Conservation (phyloP, 495 filamentous ascomycete species). For the Penicillium soppii region DNA sequence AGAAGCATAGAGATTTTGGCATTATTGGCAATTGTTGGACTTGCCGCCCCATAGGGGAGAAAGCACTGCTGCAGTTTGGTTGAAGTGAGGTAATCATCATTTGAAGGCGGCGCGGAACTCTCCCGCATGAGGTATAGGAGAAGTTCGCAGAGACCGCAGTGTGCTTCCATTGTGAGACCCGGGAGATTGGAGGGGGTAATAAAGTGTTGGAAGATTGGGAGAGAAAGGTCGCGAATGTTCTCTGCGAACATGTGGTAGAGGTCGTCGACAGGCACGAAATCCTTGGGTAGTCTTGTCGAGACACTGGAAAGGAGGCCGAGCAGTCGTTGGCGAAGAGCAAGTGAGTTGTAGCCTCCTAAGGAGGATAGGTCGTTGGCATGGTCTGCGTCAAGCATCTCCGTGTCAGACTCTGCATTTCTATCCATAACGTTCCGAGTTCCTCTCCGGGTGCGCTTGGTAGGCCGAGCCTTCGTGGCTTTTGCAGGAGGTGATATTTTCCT, state of each 20-base stretch:
- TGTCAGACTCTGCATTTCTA: constrained; percentile 1
- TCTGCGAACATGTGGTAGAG: constrained; percentile 70
- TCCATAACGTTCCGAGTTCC: constrained; percentile 29
- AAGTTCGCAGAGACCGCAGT: constrained; percentile 62
- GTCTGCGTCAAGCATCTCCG: neutral
- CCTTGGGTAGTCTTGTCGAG: constrained; percentile 33
- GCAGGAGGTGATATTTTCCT: constrained; percentile 13
- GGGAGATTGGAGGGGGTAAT: constrained; percentile 56
- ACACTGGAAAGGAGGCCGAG: constrained; percentile 56
- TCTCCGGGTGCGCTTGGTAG: constrained; percentile 36
- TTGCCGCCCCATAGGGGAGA: constrained; percentile 70
- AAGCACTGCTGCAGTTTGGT: constrained; percentile 64
- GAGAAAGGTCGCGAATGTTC: constrained; percentile 62
- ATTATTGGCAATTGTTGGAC: constrained; percentile 64
- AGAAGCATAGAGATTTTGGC: constrained; percentile 75
- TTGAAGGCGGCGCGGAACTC: constrained; percentile 50
- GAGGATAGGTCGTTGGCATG: constrained; percentile 25
- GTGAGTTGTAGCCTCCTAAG: constrained; percentile 55
- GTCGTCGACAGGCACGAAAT: constrained; percentile 51
- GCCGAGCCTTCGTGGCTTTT: constrained; percentile 2
- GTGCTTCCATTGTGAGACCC: constrained; percentile 42
- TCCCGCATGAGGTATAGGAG: constrained; percentile 65
- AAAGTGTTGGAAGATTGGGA: constrained; percentile 71
- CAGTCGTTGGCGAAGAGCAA: constrained; percentile 63
- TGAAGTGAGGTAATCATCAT: constrained; percentile 49